phyloP scores from a whole-genome alignment of 306 rosid species.

The Vicia villosa region DNA sequence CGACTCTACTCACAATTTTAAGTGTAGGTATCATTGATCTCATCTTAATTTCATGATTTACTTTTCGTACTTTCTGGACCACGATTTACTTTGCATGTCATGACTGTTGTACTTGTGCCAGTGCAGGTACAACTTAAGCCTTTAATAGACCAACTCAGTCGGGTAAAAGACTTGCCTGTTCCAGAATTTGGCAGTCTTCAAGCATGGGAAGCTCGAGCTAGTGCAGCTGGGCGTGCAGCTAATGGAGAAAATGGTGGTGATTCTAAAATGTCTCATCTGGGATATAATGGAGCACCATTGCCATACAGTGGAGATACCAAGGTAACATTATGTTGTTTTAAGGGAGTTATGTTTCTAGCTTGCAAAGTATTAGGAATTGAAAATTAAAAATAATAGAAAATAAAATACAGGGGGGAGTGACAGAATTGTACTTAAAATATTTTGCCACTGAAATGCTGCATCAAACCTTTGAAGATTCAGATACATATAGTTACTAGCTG shows the following conservation, averaged over 20 bases:
- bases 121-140: constrained; percentile 91
- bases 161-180: constrained; percentile 88
- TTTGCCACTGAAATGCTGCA: neutral
- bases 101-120: constrained; percentile 16
- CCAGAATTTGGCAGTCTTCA: constrained; percentile 92
- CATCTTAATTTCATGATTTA: constrained; percentile 8
- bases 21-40: constrained; percentile 5
- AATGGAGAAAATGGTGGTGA: constrained; percentile 80
- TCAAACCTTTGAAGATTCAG: constrained; percentile 11
- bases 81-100: constrained; percentile 18
- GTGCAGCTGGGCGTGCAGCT: constrained; percentile 77
- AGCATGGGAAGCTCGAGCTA: constrained; percentile 97
- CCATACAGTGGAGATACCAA: constrained; percentile 96
- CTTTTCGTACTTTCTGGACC: constrained; percentile 34
- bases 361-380: neutral
- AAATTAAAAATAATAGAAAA: neutral
- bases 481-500: constrained; percentile 1
- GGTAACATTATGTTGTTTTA: constrained; percentile 52
- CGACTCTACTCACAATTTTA: neutral
- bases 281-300: constrained; percentile 82
- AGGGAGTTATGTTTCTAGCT: constrained; percentile 25
- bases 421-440: constrained; percentile 1
- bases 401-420: neutral
- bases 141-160: constrained; percentile 76
- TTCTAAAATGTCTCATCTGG: constrained; percentile 68